Evolutionary conservation across 2,329 filamentous ascomycete species (phyloP), one percentile per base, ranked within the genome.

Genomic region (Botrytis fabae): DNA sequence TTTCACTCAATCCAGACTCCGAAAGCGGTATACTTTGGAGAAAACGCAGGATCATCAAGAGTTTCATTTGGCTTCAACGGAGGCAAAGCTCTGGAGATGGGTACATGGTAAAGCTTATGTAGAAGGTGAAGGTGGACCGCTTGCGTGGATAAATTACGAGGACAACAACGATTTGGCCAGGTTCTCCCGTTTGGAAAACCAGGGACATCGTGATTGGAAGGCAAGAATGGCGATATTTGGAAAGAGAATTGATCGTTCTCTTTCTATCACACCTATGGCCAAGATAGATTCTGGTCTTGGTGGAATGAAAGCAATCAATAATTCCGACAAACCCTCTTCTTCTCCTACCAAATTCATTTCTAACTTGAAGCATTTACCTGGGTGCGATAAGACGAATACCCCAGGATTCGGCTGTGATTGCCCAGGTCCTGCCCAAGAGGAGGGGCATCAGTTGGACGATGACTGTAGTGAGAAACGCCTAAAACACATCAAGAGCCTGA

Each of bases 161-260:
- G n/a, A 69, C 3, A 69, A 69, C 40, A 69, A 69, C 32, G 38
- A 28, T 18, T 57, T 69, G 18, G 65, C 65, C 10, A 57, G 10
- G 20, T 57, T 32, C n/a, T 51, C 40, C 48, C 65, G 65, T 2
- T 38, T 28, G 28, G 65, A 69, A 40, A 69, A 44, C 7, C 65
- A 69, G 28, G 20, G 9, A 32, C 6, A 22, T 32, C 48, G 40
- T 32, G 40, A 38, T 18, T n/a, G 22, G 9, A 32, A 4, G 18
- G 25, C 48, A 44, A 38, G 38, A 42, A n/a, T 42, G 3, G 7
- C 25, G 7, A 18, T 57, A 32, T 38, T 69, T 42, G 65, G 65
- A 32, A 69, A 69, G 38, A 69, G n/a, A 32, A 8, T 5, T 9
- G 65, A 69, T 32, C 18, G 7, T 57, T 57, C 38, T 32, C 65